Evolutionary conservation across 176 grass and related monocot species (phyloP), one percentile per base, ranked within the genome.

Genomic region (Oryza longistaminata): DNA sequence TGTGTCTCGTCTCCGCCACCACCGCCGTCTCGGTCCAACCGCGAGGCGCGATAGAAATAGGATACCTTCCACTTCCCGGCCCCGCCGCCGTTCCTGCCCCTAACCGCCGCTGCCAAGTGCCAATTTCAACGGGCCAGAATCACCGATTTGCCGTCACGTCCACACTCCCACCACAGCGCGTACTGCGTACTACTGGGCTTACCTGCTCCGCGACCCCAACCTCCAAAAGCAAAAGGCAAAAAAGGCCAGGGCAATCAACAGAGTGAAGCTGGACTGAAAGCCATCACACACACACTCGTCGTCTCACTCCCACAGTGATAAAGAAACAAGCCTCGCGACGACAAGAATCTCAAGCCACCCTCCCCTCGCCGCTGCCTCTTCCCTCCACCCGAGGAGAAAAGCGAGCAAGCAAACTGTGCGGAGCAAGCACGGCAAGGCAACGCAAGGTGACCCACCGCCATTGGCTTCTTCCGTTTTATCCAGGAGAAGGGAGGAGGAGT

Each of bases 391-490:
- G 31, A 53, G 48, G 26, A 14, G 26, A 77, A 40, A 26, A 48
- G 50, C 6, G 1, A 73, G 61, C 3, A 45, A 64, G 52, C 76
- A 75, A 77, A 77, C 66, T 14, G 21, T 11, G 49, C 80, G 46
- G 70, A 83, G 89, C 85, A 90, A 83, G 89, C 85, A 90, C 74
- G 80, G 42, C 84, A 90, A 87, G 55, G 85, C 76, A 90, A 87
- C 45, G 85, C 76, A 66, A 16, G 3, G 42, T 22, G 55, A 61
- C 9, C 75, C 79, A 49, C 24, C 80, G 7, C 46, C 81, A 11
- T 66, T 17, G 49, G 35, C 24, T 35, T 34, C 33, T 64, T 48
- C 74, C 3, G 71, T 40, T 68, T 58, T 70, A 16, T 74, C 29
- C 71, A 19, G 39, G 7, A 43, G 11, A 16, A 4, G 44, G 9